These are phyloP conservation scores for Maudiozyma bulderi DNA, from an alignment of 805 yeast species.

Conservation along the genomic window DNA sequence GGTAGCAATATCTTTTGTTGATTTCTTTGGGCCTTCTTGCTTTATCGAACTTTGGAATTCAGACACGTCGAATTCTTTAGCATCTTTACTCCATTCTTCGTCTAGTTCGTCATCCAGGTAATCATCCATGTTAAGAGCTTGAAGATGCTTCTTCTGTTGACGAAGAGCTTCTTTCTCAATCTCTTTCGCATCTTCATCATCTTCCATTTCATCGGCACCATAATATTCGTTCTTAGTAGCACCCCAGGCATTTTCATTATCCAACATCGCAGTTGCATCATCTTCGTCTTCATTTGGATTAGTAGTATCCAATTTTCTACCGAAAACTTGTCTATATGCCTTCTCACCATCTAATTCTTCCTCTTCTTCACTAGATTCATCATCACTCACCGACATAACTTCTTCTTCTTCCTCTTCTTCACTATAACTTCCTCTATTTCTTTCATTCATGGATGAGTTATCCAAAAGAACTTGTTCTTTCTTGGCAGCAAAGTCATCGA, in stretches of 20 bases:
- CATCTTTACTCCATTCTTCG: constrained; percentile 61
- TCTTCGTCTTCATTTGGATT: constrained; percentile 21
- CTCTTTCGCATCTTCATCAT: constrained; percentile 65
- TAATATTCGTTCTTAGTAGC: constrained; percentile 36
- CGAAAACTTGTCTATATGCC: constrained; percentile 32
- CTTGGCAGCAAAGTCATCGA: constrained; percentile 56
- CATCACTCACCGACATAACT: constrained; percentile 34
- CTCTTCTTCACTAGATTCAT: constrained; percentile 21
- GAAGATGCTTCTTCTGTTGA: constrained; percentile 71
- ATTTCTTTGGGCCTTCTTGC: constrained; percentile 27
- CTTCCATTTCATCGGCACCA: constrained; percentile 44
- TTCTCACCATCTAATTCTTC: constrained; percentile 30
- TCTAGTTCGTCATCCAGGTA: constrained; percentile 67
- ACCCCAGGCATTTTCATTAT: constrained; percentile 41
- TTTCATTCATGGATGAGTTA: constrained; percentile 38
- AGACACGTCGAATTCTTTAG: constrained; percentile 37
- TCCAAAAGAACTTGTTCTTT: constrained; percentile 48
- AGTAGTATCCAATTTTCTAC: constrained; percentile 22
- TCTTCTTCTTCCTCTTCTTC: constrained; percentile 42
- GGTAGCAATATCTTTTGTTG: constrained; percentile 36
- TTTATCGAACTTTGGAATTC: constrained; percentile 28
- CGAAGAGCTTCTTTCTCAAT: constrained; percentile 83
- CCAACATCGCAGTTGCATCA: constrained; percentile 25
- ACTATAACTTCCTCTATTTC: constrained; percentile 29
- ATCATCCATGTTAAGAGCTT: constrained; percentile 67